Evolutionary conservation across 805 yeast genomes (phyloP), one percentile per base, ranked within the genome.

Genomic region (Yarrowia alimentaria): DNA sequence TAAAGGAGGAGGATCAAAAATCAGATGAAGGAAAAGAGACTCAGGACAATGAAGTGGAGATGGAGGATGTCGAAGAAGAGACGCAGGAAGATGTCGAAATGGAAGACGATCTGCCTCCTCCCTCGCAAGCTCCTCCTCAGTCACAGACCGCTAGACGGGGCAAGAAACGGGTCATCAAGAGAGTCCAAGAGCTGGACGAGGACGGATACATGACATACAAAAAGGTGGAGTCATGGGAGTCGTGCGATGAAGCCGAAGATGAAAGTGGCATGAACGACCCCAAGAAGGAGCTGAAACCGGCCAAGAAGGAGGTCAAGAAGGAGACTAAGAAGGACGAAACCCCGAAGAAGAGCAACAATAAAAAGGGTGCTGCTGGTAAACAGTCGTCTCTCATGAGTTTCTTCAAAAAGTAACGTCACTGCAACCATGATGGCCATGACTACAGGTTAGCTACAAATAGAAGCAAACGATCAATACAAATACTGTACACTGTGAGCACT

Each of bases 361-460:
- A 26, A n/a, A 6, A 10, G 29, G 29, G n/a, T 7, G 29, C 7
- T 6, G 28, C 35, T 2, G 21, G 21, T 14, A 43, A 43, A 14
- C 50, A 43, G 37, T 14, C 29, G 37, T 43, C 50, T 13, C 17
- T 43, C 17, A 43, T 43, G 50, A 43, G 50, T 8, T 43, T 43
- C 22, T 43, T 43, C 30, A 43, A 43, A 16, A 43, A 43, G 37
- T 43, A 31, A n/a, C n/a, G n/a, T n/a, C n/a, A n/a, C n/a, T n/a
- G n/a, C n/a, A n/a, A n/a, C n/a, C n/a, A n/a, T n/a, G n/a, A n/a
- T n/a, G n/a, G n/a, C n/a, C n/a, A n/a, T n/a, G n/a, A n/a, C n/a
- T n/a, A n/a, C n/a, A n/a, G n/a, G n/a, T n/a, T n/a, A n/a, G n/a
- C n/a, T n/a, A n/a, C n/a, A n/a, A n/a, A n/a, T n/a, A n/a, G n/a